Conservation (phyloP, 83 land plant species). For the Isoetes engelmannii region DNA sequence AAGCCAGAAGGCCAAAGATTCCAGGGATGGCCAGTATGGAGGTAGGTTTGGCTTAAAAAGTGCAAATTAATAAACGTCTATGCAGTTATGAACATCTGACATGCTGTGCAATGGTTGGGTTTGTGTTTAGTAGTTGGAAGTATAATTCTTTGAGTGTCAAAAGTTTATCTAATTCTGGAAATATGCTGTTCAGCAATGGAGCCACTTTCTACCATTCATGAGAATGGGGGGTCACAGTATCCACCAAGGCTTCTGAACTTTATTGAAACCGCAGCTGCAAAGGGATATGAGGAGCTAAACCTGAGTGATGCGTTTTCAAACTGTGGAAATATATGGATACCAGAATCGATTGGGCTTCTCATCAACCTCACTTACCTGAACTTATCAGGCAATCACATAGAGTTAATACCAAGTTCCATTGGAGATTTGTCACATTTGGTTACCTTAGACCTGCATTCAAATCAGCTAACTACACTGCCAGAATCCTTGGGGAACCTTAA, state of each 20-base stretch:
- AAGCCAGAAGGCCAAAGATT: no score
- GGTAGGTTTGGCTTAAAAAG: background rate
- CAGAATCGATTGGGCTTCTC: slow-evolving; percentile 57
- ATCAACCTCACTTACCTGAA: slow-evolving; percentile 38
- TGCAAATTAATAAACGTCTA: background rate
- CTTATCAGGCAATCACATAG: slow-evolving; percentile 47
- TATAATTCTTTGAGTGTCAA: background rate
- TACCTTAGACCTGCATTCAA: slow-evolving; percentile 50
- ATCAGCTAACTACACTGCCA: slow-evolving; percentile 43
- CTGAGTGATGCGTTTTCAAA: slow-evolving; percentile 28
- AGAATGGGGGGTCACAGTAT: background rate
- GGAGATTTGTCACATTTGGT: slow-evolving; percentile 44
- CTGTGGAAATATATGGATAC: slow-evolving; percentile 42
- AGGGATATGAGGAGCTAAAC: slow-evolving; percentile 21
- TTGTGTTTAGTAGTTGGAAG: background rate
- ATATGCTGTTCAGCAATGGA: background rate
- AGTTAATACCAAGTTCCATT: slow-evolving; percentile 45
- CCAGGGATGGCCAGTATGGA: slow-evolving; percentile 1
- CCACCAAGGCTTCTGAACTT: background rate
- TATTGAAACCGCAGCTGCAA: slow-evolving; percentile 1
- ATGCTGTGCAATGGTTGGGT: background rate
- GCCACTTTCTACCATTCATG: background rate
- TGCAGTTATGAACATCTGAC: background rate
- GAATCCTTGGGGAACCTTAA: slow-evolving; percentile 60
- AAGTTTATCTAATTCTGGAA: background rate